These are phyloP conservation scores for Phymatotrichopsis omnivora DNA, from an alignment of 2,329 filamentous ascomycete genomes.

Conservation along the genomic window DNA sequence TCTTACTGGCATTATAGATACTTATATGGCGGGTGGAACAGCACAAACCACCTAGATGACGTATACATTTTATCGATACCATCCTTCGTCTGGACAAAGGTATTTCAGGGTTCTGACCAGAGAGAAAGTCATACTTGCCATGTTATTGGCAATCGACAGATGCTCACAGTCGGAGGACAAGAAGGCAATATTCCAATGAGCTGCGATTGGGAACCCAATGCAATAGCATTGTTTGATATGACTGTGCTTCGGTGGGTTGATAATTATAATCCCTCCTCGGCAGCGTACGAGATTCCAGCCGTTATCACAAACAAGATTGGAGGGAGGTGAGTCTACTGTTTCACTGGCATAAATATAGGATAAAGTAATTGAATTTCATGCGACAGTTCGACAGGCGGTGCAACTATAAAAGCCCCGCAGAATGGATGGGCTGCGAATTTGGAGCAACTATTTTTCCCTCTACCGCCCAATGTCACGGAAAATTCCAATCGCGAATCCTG, in stretches of 20 bases:
- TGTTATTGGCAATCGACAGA: slow-evolving; percentile 48
- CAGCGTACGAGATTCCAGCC: slow-evolving; percentile 12
- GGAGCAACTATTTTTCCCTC: slow-evolving; percentile 5
- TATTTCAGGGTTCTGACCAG: slow-evolving; percentile 37
- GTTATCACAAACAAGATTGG: slow-evolving; percentile 8
- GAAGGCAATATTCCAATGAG: slow-evolving; percentile 4
- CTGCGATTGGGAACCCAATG: slow-evolving; percentile 16
- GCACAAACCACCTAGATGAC: slow-evolving; percentile 48
- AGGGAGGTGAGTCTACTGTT: slow-evolving; percentile 9
- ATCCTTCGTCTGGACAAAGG: slow-evolving; percentile 53
- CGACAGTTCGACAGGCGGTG: background rate
- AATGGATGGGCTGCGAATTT: slow-evolving; percentile 5
- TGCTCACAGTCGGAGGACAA: slow-evolving; percentile 54
- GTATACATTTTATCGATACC: slow-evolving; percentile 53
- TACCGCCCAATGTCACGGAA: background rate
- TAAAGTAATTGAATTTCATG: no score
- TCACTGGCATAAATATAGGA: background rate
- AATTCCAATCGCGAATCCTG: background rate
- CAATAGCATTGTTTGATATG: slow-evolving; percentile 15
- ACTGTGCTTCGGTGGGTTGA: slow-evolving; percentile 7
- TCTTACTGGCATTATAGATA: slow-evolving; percentile 39
- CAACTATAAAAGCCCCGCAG: slow-evolving; percentile 7
- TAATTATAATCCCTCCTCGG: background rate
- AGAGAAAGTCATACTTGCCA: slow-evolving; percentile 41
- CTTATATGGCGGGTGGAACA: slow-evolving; percentile 49